Evolutionary conservation across 768 basidiomycete genomes (phyloP), one percentile per base, ranked within the genome.

Genomic region (Hygrocybe coccinea): DNA sequence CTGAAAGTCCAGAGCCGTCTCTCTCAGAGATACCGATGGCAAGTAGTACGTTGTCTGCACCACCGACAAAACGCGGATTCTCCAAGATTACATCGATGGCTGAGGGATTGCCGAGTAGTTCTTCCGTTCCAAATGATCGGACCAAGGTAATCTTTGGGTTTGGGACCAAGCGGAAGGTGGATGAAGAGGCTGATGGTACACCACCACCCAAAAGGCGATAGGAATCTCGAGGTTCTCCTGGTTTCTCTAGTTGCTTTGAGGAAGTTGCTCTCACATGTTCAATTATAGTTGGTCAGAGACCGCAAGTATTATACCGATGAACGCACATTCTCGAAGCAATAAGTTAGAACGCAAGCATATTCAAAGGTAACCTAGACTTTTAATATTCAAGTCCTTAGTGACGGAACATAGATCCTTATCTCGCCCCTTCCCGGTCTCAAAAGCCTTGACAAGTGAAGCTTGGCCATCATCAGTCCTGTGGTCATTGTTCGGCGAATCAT

Each of bases 401-500:
- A 95, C 78, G 6, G 75, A 71, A 64, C 79, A 85, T 43, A 89
- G 79, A 56, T 84, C 90, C 68, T 87, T 88, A 62, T 95, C 93
- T 46, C 78, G 74, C 1, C 85, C 87, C 57, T 81, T 81, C 0
- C 79, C 83, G 45, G 71, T 79, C 63, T 83, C 79, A 62, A 95
- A 95, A 1, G 86, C 87, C 64, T 85, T 84, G 11, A 86, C 72
- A 11, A 93, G 78, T 0, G 86, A 82, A 9, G 83, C 84, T 60
- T 93, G 85, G 1, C 85, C 85, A 39, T 97, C 91, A 65, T 95
- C 93, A 46, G 75, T 83, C 94, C 93, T 95, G 57, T 47, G 2
- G 51, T 38, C 22, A 24, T 44, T 35, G 25, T 39, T 62, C 19
- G 56, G 38, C 56, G 10, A 38, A 51, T 55, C 21, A 49, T 19